Conservation (phyloP, 1,284 basidiomycete species). For the Leccinum griseonigrum region DNA sequence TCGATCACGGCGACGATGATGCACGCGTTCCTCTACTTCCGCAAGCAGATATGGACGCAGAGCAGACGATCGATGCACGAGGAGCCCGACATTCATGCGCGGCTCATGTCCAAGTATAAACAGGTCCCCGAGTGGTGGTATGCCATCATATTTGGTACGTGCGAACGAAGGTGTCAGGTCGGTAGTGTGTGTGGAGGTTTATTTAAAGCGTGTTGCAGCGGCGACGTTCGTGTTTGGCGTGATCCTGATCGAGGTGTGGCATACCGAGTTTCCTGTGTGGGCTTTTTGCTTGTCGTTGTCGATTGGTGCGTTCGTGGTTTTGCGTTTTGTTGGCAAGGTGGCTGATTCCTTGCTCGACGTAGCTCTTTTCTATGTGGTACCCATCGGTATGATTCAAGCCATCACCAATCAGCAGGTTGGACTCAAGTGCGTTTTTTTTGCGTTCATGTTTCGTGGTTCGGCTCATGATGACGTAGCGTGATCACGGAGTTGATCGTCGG, state of each 20-base stretch:
- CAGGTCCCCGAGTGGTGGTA: slow-evolving; percentile 78
- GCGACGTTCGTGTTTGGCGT: slow-evolving; percentile 58
- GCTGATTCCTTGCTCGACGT: not conserved
- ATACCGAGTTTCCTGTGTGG: slow-evolving; percentile 59
- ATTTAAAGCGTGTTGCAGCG: slow-evolving; percentile 18
- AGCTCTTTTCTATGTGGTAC: slow-evolving; percentile 51
- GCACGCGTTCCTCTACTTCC: slow-evolving; percentile 69
- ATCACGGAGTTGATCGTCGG: slow-evolving; percentile 49
- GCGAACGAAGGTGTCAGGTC: not conserved
- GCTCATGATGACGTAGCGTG: slow-evolving; percentile 20
- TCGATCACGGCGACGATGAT: slow-evolving; percentile 65
- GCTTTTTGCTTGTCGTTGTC: slow-evolving; percentile 40
- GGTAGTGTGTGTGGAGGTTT: not conserved
- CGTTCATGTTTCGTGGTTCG: not conserved
- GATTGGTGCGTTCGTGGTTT: slow-evolving; percentile 22
- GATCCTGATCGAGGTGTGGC: slow-evolving; percentile 55
- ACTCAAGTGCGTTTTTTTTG: slow-evolving; percentile 33
- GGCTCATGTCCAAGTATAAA: slow-evolving; percentile 70
- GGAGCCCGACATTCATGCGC: slow-evolving; percentile 72
- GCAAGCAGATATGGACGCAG: slow-evolving; percentile 59
- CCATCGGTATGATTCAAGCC: slow-evolving; percentile 42
- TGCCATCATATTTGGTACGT: slow-evolving; percentile 42
- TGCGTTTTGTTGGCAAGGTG: not conserved
- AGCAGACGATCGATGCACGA: slow-evolving; percentile 54
- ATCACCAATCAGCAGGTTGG: slow-evolving; percentile 48